These are phyloP conservation scores for Bipolaris oryzae DNA, from an alignment of 2,329 filamentous ascomycete species.

Conservation along the genomic window DNA sequence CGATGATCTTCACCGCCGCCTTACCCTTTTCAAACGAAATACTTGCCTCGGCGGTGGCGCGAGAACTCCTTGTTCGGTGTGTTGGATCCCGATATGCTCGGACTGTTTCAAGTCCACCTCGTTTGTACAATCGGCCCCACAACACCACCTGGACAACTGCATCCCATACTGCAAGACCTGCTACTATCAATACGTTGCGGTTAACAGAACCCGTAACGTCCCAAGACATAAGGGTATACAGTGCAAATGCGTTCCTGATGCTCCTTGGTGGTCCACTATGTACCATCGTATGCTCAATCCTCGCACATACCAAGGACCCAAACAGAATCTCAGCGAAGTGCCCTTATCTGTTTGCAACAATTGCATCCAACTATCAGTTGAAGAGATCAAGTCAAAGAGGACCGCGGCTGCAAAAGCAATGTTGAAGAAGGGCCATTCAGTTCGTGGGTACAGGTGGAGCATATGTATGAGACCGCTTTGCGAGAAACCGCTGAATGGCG, in stretches of 20 bases:
- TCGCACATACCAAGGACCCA: not conserved
- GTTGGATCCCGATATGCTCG: conserved; percentile 28
- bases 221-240: not conserved
- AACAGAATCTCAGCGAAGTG: not conserved
- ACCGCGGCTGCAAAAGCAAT: conserved; percentile 20
- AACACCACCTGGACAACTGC: conserved; percentile 32
- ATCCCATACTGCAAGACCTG: conserved; percentile 31
- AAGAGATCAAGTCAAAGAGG: conserved; percentile 16
- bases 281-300: not conserved
- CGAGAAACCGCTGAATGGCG: conserved; percentile 15
- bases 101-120: conserved; percentile 18
- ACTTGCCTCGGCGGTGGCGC: conserved; percentile 18
- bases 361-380: conserved; percentile 15
- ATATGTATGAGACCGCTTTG: conserved; percentile 21
- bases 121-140: conserved; percentile 13
- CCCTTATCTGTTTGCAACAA: conserved; percentile 17
- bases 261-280: not conserved
- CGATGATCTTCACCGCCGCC: conserved; percentile 20
- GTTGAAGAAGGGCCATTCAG: conserved; percentile 18
- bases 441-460: conserved; percentile 11
- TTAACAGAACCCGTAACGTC: not conserved
- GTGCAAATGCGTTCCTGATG: conserved; percentile 25
- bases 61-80: conserved; percentile 30
- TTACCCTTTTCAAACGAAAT: conserved; percentile 27
- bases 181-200: conserved; percentile 18